Conservation (phyloP, 176 grass and related monocot species). For the Triticum aestivum region DNA sequence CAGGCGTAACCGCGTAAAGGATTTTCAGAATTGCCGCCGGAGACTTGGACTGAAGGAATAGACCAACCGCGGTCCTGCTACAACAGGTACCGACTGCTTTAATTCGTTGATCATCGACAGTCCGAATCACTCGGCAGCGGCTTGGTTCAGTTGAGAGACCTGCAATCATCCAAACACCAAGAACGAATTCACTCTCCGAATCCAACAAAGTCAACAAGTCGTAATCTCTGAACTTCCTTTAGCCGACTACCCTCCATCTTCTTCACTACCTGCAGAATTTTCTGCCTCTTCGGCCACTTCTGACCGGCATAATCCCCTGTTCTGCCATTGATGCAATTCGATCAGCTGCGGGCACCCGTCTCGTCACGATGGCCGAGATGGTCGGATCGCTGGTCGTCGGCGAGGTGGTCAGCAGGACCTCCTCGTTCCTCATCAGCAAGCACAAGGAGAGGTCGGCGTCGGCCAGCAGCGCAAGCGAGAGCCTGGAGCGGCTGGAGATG, state of each 20-base stretch:
- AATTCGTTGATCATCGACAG: background rate
- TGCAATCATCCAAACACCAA: background rate
- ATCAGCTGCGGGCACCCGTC: too few relatives aligned
- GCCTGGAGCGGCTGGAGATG: conserved; percentile 14
- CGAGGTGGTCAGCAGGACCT: background rate
- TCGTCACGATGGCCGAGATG: background rate
- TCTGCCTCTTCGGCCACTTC: too few relatives aligned
- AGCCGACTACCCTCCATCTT: background rate
- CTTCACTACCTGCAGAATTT: too few relatives aligned
- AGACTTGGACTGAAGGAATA: background rate
- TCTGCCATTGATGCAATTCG: too few relatives aligned
- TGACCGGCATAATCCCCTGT: too few relatives aligned
- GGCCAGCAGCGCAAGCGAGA: background rate
- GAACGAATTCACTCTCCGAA: background rate
- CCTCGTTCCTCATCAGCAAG: background rate
- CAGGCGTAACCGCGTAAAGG: background rate
- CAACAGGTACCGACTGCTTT: background rate
- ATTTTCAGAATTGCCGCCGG: background rate
- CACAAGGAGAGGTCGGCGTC: background rate
- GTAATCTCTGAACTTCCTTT: background rate
- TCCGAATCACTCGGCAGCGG: background rate
- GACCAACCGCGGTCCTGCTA: background rate
- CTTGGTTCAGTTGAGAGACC: background rate
- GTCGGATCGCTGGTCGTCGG: background rate
- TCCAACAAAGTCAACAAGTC: background rate